These are phyloP conservation scores for Hippophae rhamnoides DNA, from an alignment of 306 rosid species.

Conservation along the genomic window DNA sequence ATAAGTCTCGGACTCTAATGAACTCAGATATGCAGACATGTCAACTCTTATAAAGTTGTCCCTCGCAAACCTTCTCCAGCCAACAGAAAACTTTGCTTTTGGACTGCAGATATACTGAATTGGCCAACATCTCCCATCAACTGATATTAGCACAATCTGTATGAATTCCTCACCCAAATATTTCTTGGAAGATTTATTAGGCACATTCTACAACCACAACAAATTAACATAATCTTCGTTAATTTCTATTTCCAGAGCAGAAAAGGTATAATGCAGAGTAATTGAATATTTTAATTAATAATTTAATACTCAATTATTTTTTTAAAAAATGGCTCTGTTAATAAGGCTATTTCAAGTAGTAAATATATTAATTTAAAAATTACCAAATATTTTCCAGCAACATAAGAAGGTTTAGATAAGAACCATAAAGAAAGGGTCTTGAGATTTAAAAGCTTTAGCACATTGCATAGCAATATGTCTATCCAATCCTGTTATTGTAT, in stretches of 20 bases:
- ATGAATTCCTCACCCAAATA: background rate
- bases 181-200: background rate
- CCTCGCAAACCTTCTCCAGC: conserved; percentile 13
- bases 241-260: too few relatives aligned
- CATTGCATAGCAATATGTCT: background rate
- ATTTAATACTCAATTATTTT: too few relatives aligned
- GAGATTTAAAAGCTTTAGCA: background rate
- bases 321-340: too few relatives aligned
- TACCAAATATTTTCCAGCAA: conserved; percentile 10
- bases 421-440: conserved; percentile 3
- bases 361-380: conserved; percentile 1
- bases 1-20: background rate
- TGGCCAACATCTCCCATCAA: conserved; percentile 5
- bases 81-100: background rate
- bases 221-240: too few relatives aligned
- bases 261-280: too few relatives aligned
- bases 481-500: too few relatives aligned
- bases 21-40: conserved; percentile 16
- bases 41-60: conserved; percentile 11
- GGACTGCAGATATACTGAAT: background rate
- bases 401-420: background rate
- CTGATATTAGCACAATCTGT: conserved; percentile 4
- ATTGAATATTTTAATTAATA: too few relatives aligned
- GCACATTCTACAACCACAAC: background rate
- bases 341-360: too few relatives aligned